Conservation (phyloP, 2,329 filamentous ascomycete genomes). For the Fusarium temperatum region DNA sequence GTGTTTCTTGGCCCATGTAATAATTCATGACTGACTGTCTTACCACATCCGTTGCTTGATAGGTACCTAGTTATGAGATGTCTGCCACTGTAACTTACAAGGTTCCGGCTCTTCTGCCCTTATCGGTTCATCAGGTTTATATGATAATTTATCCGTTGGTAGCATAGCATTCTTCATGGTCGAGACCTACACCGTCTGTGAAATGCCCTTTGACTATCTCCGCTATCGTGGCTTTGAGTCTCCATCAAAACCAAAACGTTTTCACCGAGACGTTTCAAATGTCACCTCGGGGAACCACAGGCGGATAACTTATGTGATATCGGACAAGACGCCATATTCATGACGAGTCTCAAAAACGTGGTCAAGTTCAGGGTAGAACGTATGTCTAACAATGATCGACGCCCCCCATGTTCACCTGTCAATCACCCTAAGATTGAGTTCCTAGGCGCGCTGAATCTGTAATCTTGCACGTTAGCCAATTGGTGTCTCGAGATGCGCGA, state of each 20-base stretch:
- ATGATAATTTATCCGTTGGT: background rate
- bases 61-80: background rate
- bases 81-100: background rate
- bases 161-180: background rate
- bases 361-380: background rate
- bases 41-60: background rate
- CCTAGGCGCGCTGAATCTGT: background rate
- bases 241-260: background rate
- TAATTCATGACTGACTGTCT: background rate
- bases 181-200: background rate
- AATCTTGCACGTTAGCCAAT: constrained; percentile 3
- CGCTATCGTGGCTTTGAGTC: constrained; percentile 18
- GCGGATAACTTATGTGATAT: constrained; percentile 8
- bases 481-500: background rate
- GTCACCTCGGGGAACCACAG: background rate
- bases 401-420: constrained; percentile 1
- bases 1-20: constrained; percentile 27
- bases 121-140: background rate
- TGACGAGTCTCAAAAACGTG: background rate
- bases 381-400: background rate
- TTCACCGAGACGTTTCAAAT: background rate
- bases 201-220: background rate
- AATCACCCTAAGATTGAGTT: constrained; percentile 20
- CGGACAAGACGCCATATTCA: constrained; percentile 16
- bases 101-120: constrained; percentile 15